A percentile compares a stretch with the other conserved stretches of the same genome.
These are phyloP conservation scores for Antitrichia curtipendula DNA, from an alignment of 225 moss, liverwort and hornwort genomes.

Conservation along the genomic window DNA sequence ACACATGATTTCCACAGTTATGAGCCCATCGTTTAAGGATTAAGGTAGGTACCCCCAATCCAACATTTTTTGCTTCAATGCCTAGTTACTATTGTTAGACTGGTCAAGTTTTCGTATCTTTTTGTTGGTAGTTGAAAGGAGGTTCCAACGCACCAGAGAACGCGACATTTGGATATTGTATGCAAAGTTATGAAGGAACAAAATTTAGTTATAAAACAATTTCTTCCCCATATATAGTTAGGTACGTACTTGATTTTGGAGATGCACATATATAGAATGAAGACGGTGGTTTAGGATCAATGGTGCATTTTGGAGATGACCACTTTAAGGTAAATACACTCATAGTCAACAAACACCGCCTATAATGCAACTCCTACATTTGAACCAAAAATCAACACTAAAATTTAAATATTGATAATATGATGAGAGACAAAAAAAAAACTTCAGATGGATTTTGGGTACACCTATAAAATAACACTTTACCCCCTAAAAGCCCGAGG, in stretches of 20 bases:
- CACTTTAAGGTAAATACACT: neutral
- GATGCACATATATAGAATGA: neutral
- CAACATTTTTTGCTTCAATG: neutral
- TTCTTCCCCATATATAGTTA: neutral
- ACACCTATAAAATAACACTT: neutral
- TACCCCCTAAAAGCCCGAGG: no score
- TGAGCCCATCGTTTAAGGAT: no score
- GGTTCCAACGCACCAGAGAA: neutral
- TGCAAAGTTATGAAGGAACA: neutral
- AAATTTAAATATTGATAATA: no score
- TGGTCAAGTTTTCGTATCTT: neutral
- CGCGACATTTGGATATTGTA: neutral
- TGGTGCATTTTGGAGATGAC: neutral
- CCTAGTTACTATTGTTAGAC: no score
- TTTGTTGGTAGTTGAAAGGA: neutral
- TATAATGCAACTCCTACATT: neutral
- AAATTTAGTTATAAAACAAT: neutral
- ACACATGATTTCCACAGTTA: no score
- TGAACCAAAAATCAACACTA: neutral
- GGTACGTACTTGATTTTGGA: no score
- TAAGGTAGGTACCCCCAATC: neutral
- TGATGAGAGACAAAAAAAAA: neutral
- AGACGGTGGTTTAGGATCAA: rapidly evolving
- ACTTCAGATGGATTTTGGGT: neutral
- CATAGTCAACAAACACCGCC: neutral